phyloP scores from a whole-genome alignment of 306 rosid genomes.

The Macrotyloma uniflorum region DNA sequence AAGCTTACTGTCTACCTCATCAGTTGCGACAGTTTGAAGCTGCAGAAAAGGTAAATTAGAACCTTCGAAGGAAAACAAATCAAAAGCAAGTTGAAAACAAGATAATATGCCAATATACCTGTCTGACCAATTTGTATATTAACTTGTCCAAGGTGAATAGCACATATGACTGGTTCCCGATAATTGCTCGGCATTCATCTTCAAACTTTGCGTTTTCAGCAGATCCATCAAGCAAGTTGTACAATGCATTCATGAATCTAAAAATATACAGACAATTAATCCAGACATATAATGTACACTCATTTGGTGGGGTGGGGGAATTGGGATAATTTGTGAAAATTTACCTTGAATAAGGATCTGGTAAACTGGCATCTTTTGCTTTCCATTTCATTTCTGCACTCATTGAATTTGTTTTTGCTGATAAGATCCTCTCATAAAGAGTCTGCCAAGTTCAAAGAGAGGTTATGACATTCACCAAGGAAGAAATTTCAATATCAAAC shows the following conservation, averaged over 20 bases:
- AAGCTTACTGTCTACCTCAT: slow-evolving; percentile 83
- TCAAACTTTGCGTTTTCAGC: slow-evolving; percentile 89
- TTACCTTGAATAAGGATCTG: slow-evolving; percentile 79
- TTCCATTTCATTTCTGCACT: slow-evolving; percentile 75
- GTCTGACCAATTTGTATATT: slow-evolving; percentile 90
- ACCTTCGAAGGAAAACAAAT: slow-evolving; percentile 23
- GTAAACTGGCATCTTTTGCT: slow-evolving; percentile 59
- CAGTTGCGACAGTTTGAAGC: slow-evolving; percentile 89
- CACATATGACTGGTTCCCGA: slow-evolving; percentile 92
- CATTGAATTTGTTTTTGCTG: slow-evolving; percentile 76
- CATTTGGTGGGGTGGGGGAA: background rate
- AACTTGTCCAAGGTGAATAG: slow-evolving; percentile 93
- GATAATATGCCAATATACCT: slow-evolving; percentile 48
- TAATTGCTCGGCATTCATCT: slow-evolving; percentile 94
- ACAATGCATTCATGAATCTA: slow-evolving; percentile 84
- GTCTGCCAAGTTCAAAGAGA: slow-evolving; percentile 60
- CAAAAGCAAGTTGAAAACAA: slow-evolving; percentile 23
- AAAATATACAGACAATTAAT: slow-evolving; percentile 18
- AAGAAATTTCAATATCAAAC: background rate
- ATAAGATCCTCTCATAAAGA: slow-evolving; percentile 85
- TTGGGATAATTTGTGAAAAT: slow-evolving; percentile 25
- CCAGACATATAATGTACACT: slow-evolving; percentile 6
- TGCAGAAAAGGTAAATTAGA: slow-evolving; percentile 52
- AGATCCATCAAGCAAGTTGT: slow-evolving; percentile 91
- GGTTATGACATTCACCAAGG: slow-evolving; percentile 29